Conservation (phyloP, 345 rosid genomes). For the Clarkia xantiana region DNA sequence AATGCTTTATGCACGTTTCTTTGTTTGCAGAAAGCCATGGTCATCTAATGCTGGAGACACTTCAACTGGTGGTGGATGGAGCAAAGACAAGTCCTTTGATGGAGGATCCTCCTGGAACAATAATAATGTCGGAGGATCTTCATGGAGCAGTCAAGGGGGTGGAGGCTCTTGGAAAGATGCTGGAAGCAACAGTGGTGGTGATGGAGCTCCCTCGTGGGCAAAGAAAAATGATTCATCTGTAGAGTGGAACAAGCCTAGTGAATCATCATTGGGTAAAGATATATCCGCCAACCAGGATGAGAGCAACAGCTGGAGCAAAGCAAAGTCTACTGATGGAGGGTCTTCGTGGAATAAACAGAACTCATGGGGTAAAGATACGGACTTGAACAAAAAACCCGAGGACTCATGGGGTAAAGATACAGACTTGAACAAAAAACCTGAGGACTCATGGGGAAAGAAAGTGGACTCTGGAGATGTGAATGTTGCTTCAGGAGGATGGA, state of each 20-base stretch:
- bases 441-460: conserved; percentile 2
- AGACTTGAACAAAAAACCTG: too few species aligned
- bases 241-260: background rate
- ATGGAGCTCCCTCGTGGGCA: background rate
- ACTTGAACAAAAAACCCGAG: background rate
- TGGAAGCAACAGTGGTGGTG: conserved; percentile 2
- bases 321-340: conserved; percentile 6
- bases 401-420: too few species aligned
- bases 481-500: conserved; percentile 3
- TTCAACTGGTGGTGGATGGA: conserved; percentile 7
- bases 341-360: conserved; percentile 4
- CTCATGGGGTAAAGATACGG: too few species aligned
- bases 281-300: background rate
- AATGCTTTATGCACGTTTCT: background rate
- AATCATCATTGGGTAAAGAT: too few species aligned
- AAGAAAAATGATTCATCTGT: background rate
- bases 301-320: conserved; percentile 1
- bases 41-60: background rate
- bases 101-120: conserved; percentile 7
- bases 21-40: conserved; percentile 2
- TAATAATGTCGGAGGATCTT: conserved; percentile 4
- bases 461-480: background rate
- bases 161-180: conserved; percentile 10
- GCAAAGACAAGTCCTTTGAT: conserved; percentile 8
- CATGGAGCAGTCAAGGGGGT: conserved; percentile 8